Evolutionary conservation across 345 rosid genomes (phyloP), one percentile per base, ranked within the genome.

Genomic region (Lenwebbia sp.): DNA sequence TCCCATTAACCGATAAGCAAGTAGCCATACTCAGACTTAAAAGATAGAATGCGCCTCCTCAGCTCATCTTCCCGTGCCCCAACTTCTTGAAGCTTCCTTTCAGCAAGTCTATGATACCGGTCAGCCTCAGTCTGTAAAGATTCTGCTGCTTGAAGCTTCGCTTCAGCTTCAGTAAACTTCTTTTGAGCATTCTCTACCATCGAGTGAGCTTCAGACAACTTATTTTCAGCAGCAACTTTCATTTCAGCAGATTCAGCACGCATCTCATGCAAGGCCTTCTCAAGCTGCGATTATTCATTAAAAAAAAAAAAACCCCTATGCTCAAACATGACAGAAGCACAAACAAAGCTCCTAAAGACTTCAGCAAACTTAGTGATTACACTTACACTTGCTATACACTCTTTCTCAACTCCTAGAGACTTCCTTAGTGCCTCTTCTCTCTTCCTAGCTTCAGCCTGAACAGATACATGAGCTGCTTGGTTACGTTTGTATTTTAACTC

Each of bases 221-320:
- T 93, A 86, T 88, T 88, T 62, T 86, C 96, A 51, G 99, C 96
- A 44, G 98, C 88, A 92, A 97, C 95, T 92, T 96, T 97, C 2
- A 90, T 90, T 92, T 97, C 99, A 28, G 99, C 98, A 92, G 93
- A 92, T 89, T 97, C 98, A 75, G 96, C 93, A 87, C 99, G 98
- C 91, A 97, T 95, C 92, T 96, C 99, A 86, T 95, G 99, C 93
- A 97, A 90, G 53, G 98, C 89, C 90, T 97, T 97, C 93, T 96
- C 99, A 40, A 97, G 85, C 99, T 97, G 90, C 86, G 89, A 85
- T 85, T 85, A 47, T 30, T 30, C 28, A 53, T 55, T 62, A 11
- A 50, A 50, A 50, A 50, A 50, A 50, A 82, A n/a, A 57, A 26
- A 58, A 21, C 50, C 14, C 4, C 40, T 30, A 37, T 53, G 55